Base-by-base conservation (phyloP, 1,284 basidiomycete species). In the Lignosus rhinocerotis region DNA sequence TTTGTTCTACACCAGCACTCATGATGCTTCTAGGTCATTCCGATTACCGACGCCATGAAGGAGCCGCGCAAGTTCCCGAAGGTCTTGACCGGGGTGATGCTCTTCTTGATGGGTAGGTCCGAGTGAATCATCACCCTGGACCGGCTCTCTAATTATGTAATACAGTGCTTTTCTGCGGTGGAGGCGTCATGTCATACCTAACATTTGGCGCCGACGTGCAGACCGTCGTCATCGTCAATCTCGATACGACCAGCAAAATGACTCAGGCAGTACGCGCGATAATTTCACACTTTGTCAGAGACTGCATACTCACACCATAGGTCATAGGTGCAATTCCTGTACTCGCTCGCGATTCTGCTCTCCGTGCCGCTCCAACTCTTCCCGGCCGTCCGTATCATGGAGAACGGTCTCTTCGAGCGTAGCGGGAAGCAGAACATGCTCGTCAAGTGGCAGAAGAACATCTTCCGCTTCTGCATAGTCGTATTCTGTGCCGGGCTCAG, bases 351-450 rank as follows among this genome's bases (percentile, higher is more conserved):
- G 9, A 99, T 98, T 72, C 80, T 98, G 60, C 86, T 98, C 42
- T 97, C 94, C 14, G 91, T 93, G 14, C 96, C 96, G 0, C 84
- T 99, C 4, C 95, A 97, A 72, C 88, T 99, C 56, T 98, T 99
- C 90, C 96, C 96, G 0, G 97, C 96, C 1, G 88, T 98, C 48
- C 86, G 95, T 46, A 98, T 99, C 71, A 86, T 99, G 77, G 97
- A 99, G 80, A 96, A 96, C 67, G 96, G 93, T 1, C 70, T 99
- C n/a, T 98, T 99, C 73, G 84, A 86, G 52, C 86, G 85, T 52
- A 97, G 95, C 67, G 97, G 98, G 62, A 93, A 94, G 73, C 79
- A 66, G 38, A 76, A 88, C 69, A 61, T 72, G 38, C 77, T 80
- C 54, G 86, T 92, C 69, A 92, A 92, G 71, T 93, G 96, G 94